These are phyloP conservation scores for Diaporthe sp. DNA, from an alignment of 2,329 filamentous ascomycete species.

Conservation along the genomic window DNA sequence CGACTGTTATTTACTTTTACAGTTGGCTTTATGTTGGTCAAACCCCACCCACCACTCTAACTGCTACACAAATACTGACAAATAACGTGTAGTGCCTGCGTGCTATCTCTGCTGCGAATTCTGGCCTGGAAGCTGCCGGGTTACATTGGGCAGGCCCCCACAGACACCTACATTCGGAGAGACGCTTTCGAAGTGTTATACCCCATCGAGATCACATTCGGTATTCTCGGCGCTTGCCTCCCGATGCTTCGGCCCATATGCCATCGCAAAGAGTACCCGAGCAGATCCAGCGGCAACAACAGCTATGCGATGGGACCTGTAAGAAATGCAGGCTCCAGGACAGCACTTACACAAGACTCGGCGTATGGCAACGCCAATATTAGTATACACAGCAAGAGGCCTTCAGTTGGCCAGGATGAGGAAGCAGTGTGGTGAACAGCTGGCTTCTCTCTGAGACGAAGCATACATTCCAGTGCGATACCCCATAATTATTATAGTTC, in stretches of 20 bases:
- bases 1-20: conserved; percentile 31
- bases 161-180: conserved; percentile 24
- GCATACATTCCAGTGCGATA: no score
- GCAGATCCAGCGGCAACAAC: conserved; percentile 33
- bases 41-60: neutral
- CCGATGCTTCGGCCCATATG: conserved; percentile 36
- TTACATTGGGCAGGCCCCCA: neutral
- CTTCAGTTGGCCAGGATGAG: conserved; percentile 7
- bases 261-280: conserved; percentile 35
- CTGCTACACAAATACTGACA: neutral
- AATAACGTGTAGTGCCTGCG: conserved; percentile 7
- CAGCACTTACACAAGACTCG: conserved; percentile 24
- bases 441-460: neutral
- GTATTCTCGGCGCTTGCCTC: conserved; percentile 37
- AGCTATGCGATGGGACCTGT: conserved; percentile 31
- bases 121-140: conserved; percentile 35
- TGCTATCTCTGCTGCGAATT: conserved; percentile 28
- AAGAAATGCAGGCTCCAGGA: neutral
- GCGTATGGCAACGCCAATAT: neutral
- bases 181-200: conserved; percentile 28
- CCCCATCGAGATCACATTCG: conserved; percentile 33
- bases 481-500: neutral
- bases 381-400: conserved; percentile 13
- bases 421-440: conserved; percentile 12
- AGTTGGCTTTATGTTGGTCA: conserved; percentile 29